phyloP scores from a whole-genome alignment of 163 green algal species.

The Scenedesmus sp. region DNA sequence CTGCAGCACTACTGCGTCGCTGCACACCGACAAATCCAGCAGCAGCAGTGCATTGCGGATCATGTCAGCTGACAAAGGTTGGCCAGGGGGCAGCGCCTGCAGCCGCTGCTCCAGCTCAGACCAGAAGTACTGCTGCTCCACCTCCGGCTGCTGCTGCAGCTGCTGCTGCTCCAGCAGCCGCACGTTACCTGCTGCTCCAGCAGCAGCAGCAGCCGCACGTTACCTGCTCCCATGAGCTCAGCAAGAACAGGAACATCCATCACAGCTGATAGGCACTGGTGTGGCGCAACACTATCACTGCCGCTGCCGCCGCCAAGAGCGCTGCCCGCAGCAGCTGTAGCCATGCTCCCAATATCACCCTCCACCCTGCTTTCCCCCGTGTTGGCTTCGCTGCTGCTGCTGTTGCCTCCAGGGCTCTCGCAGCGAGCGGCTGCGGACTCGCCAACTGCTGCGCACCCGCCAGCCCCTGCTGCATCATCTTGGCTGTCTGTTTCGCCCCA shows the following conservation, averaged over 20 bases:
- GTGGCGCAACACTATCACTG: neutral
- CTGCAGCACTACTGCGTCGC: neutral
- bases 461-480: neutral
- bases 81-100: too few relatives aligned
- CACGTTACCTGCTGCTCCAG: neutral
- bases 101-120: neutral
- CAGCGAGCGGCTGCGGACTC: neutral
- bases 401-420: neutral
- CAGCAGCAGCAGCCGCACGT: neutral
- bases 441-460: neutral
- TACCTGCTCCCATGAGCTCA: neutral
- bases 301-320: neutral
- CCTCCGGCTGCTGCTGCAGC: neutral
- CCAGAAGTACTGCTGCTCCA: neutral
- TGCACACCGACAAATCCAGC: neutral
- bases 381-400: neutral
- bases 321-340: too few relatives aligned
- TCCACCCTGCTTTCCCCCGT: too few relatives aligned
- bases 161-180: neutral
- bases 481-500: neutral
- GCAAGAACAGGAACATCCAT: neutral
- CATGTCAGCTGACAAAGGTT: neutral
- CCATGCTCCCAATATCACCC: too few relatives aligned
- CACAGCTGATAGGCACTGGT: neutral
- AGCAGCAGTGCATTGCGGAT: neutral